These are phyloP conservation scores for sweet orange (Citrus sinensis) DNA, from an alignment of 345 rosid genomes.

Conservation along the genomic window DVS_A1.0 CM039165.1:31044001-31044500, in stretches of 20 bases:
- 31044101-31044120: constrained; percentile 72
- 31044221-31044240: constrained; percentile 61
- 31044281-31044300: too few species aligned
- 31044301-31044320: not conserved
- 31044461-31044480: constrained; percentile 38
- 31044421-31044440: constrained; percentile 48
- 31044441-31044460: constrained; percentile 63
- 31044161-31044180: constrained; percentile 74
- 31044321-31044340: not conserved
- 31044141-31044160: constrained; percentile 56
- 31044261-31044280: not conserved
- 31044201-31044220: constrained; percentile 62
- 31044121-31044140: constrained; percentile 77
- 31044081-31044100: not conserved
- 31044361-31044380: constrained; percentile 66
- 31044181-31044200: constrained; percentile 74
- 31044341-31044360: constrained; percentile 76
- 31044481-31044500: constrained; percentile 19
- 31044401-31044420: constrained; percentile 69
- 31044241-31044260: constrained; percentile 8
- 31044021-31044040: not conserved
- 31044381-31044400: constrained; percentile 74
- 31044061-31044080: not conserved
- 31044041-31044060: not conserved
- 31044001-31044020: not conserved